These are phyloP conservation scores for Petunia axillaris DNA, from an alignment of 257 asterid genomes.

Conservation along the genomic window DNA sequence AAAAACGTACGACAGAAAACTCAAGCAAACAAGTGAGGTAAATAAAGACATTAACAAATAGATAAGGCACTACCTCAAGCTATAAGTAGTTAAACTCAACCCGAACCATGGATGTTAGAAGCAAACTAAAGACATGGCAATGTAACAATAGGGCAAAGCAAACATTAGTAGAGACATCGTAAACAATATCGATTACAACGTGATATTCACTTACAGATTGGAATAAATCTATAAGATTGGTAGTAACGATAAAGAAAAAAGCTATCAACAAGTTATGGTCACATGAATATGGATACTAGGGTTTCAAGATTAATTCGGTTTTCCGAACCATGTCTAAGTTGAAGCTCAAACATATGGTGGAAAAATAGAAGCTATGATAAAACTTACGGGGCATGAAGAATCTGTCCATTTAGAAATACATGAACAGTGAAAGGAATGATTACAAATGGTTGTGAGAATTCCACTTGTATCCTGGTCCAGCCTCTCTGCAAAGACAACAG, in stretches of 20 bases:
- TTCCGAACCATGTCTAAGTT: neutral
- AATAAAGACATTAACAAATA: neutral
- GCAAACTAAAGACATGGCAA: neutral
- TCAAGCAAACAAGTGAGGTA: neutral
- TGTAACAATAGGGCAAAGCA: neutral
- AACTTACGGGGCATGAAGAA: constrained; percentile 96
- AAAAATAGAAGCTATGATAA: constrained; percentile 26
- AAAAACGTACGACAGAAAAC: neutral
- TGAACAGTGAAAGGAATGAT: constrained; percentile 98
- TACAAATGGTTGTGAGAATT: constrained; percentile 90
- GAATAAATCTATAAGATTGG: neutral
- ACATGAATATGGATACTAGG: neutral
- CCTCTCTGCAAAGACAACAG: constrained; percentile 64
- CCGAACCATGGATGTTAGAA: neutral
- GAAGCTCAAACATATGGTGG: constrained; percentile 14
- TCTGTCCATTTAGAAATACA: constrained; percentile 98
- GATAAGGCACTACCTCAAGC: neutral
- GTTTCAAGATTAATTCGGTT: neutral
- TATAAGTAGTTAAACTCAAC: neutral
- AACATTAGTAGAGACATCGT: neutral
- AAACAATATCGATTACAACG: neutral
- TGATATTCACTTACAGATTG: neutral
- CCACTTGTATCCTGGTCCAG: constrained; percentile 89
- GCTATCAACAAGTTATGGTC: neutral
- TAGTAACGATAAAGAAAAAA: neutral